Base-by-base conservation (phyloP, 192 early-diverging fungal species). In the Chytriomyces confervae region DNA sequence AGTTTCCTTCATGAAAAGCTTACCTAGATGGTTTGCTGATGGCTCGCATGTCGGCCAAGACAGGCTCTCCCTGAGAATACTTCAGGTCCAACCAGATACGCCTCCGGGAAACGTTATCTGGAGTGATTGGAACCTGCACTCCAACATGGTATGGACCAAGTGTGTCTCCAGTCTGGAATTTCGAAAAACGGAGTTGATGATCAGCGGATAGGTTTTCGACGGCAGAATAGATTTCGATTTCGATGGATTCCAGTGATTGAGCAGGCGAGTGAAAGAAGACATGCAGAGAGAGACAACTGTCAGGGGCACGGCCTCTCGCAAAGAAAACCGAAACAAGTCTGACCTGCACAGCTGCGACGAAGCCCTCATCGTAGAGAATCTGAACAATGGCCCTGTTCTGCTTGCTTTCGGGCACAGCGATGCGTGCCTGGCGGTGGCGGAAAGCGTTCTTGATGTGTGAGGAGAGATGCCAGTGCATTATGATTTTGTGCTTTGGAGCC, bases 71-170 rank as follows among this genome's bases (percentile, higher is more conserved):
- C 65, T 95, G 87, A 78, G 90, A 86, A 91, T 97, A 99, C 86
- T 99, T 99, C 66, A 99, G 90, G 62, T 93, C 89, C 47, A 99
- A 89, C 97, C 97, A 99, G 45, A 99, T 80, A 23, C 94, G 89
- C 43, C 94, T 91, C 29, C 89, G 90, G 7, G 96, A 92, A 44
- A 96, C 82, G 73, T 95, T 95, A 75, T 91, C 89, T 50, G 93
- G 91, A 5, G 94, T 95, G 50, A 93, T 91, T 24, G 92, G 89
- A 5, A 92, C 91, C 16, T 77, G 77, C 10, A 76, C 82, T 73
- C 96, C 95, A 27, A 43, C 5, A 8, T 81, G 50, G 72, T 72
- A 85, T 23, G 95, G 95, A 16, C 91, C 91, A 44, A 89, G 63
- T 75, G 91, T 89, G 69, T 95, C 93, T 49, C 97, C 97, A 27